Evolutionary conservation across 2,329 filamentous ascomycete species (phyloP).

Genomic region (Colletotrichum sp.): DNA sequence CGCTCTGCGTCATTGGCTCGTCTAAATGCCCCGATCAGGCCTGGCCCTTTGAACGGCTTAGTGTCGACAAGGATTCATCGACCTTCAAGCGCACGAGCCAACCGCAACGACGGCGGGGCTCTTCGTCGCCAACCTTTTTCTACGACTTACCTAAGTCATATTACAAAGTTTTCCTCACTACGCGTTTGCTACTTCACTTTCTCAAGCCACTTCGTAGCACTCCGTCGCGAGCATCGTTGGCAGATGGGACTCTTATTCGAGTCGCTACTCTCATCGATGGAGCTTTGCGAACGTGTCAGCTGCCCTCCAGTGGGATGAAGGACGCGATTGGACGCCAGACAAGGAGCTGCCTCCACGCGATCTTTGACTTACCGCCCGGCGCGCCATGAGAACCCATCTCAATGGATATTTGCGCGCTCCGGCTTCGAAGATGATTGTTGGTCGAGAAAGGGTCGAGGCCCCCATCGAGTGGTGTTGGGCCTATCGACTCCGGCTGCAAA

Average conservation of each 20-base stretch:
- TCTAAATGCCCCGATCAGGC: not conserved
- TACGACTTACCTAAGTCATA: not conserved
- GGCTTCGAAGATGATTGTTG: not conserved
- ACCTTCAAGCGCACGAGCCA: not conserved
- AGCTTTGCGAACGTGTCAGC: too few species aligned
- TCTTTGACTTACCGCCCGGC: not conserved
- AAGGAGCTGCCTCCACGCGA: not conserved
- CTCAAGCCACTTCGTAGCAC: not conserved
- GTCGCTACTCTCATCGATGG: not conserved
- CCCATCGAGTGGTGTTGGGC: not conserved
- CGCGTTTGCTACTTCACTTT: not conserved
- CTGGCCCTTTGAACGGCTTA: not conserved
- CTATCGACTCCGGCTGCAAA: not conserved
- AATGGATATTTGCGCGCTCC: not conserved
- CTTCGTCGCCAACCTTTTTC: conserved; percentile 10
- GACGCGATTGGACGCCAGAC: not conserved
- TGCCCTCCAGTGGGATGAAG: not conserved
- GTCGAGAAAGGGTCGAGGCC: not conserved
- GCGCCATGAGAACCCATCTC: not conserved
- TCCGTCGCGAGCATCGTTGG: not conserved
- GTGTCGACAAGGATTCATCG: not conserved
- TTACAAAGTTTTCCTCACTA: not conserved
- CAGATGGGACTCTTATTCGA: not conserved
- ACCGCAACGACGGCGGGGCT: not conserved
- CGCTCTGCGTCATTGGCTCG: conserved; percentile 11